These are phyloP conservation scores for Staphylotrichum tortipilum DNA, from an alignment of 495 filamentous ascomycete genomes.

Conservation along the genomic window DNA sequence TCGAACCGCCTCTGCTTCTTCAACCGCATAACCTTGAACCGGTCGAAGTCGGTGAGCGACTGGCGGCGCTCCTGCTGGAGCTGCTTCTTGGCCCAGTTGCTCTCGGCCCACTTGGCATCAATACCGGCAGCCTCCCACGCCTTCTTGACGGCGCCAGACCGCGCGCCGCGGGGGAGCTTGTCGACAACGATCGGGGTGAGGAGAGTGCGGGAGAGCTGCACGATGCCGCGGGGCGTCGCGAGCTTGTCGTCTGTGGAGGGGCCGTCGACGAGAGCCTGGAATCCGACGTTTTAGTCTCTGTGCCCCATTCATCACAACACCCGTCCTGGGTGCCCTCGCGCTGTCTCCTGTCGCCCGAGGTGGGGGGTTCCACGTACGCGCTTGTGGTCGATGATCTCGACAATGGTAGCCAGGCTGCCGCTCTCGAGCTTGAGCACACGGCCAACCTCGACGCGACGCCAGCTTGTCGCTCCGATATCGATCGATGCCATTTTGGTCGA, in stretches of 20 bases:
- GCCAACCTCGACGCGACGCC: slow-evolving; percentile 94
- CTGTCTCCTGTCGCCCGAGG: slow-evolving; percentile 1
- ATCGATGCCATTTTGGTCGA: slow-evolving; percentile 30
- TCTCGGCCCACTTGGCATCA: slow-evolving; percentile 82
- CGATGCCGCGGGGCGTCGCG: slow-evolving; percentile 74
- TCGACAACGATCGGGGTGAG: slow-evolving; percentile 85
- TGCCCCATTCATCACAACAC: slow-evolving; percentile 7
- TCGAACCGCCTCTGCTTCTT: slow-evolving; percentile 98
- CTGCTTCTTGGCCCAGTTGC: slow-evolving; percentile 83
- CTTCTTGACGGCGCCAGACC: slow-evolving; percentile 71
- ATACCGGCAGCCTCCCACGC: slow-evolving; percentile 81
- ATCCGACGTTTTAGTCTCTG: slow-evolving; percentile 26
- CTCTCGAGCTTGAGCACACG: slow-evolving; percentile 71
- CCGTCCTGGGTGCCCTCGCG: slow-evolving; percentile 4
- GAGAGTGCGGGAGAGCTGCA: slow-evolving; percentile 69
- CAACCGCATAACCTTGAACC: slow-evolving; percentile 97
- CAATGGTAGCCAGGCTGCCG: slow-evolving; percentile 83
- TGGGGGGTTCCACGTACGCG: slow-evolving; percentile 61
- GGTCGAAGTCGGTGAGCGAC: slow-evolving; percentile 93
- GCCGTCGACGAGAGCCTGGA: slow-evolving; percentile 89
- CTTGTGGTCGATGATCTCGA: slow-evolving; percentile 99
- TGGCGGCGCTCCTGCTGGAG: slow-evolving; percentile 73
- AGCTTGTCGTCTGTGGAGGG: slow-evolving; percentile 66
- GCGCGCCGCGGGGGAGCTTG: slow-evolving; percentile 78
- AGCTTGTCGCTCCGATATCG: slow-evolving; percentile 35